Evolutionary conservation across 2,329 filamentous ascomycete species (phyloP).

Genomic region (Pseudogymnoascus sp.): DNA sequence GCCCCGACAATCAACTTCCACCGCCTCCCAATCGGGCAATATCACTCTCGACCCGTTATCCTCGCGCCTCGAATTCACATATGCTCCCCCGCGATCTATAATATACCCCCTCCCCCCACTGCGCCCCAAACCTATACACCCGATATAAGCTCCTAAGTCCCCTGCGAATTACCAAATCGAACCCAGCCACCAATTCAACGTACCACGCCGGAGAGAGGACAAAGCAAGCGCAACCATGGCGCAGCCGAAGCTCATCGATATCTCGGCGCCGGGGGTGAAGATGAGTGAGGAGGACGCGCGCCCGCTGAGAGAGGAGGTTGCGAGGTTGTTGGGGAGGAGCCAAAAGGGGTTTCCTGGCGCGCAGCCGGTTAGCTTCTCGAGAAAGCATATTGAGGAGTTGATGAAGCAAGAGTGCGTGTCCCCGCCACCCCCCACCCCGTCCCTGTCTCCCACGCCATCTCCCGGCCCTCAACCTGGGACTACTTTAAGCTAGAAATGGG

Average conservation of each 20-base stretch:
- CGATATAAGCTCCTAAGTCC: not conserved
- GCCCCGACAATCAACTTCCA: not conserved
- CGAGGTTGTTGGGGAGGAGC: slow-evolving; percentile 61
- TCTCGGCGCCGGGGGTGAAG: slow-evolving; percentile 57
- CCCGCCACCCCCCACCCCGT: not conserved
- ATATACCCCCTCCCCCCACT: not conserved
- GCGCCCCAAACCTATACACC: not conserved
- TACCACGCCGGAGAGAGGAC: not conserved
- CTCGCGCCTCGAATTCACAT: not conserved
- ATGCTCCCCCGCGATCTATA: not conserved
- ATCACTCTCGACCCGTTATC: not conserved
- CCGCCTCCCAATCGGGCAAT: slow-evolving; percentile 3
- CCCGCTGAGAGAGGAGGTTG: slow-evolving; percentile 64
- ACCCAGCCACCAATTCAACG: not conserved
- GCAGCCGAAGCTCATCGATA: slow-evolving; percentile 21
- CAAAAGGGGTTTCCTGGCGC: slow-evolving; percentile 73
- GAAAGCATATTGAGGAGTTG: slow-evolving; percentile 74
- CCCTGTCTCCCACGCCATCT: not conserved
- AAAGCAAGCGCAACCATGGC: not conserved
- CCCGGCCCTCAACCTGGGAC: not conserved
- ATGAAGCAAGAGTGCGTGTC: slow-evolving; percentile 60
- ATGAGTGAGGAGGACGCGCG: slow-evolving; percentile 52
- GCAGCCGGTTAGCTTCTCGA: slow-evolving; percentile 87
- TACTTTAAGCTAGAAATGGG: not conserved
- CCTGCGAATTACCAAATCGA: not conserved